Evolutionary conservation across 2,329 filamentous ascomycete genomes (phyloP).

Genomic region (Botrytis medusae): DNA sequence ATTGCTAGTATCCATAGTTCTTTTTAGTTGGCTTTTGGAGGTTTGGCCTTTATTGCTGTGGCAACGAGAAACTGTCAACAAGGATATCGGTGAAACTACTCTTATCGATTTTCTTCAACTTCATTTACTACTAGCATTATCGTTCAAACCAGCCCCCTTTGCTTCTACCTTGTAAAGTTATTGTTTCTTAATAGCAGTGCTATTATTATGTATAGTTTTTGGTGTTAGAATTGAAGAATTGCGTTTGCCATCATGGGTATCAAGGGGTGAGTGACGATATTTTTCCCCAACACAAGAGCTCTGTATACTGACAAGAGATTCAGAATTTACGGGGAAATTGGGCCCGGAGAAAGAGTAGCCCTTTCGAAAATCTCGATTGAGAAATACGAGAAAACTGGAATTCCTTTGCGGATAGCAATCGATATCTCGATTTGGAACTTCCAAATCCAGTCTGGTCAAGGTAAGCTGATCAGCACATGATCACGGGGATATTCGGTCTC

Average conservation of each 20-base stretch:
- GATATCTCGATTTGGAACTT: conserved; percentile 98
- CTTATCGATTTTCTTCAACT: not conserved
- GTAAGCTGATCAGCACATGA: conserved; percentile 40
- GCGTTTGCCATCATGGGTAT: conserved; percentile 55
- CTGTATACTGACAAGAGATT: not conserved
- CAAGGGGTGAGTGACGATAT: conserved; percentile 51
- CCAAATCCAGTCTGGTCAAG: conserved; percentile 81
- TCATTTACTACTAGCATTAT: not conserved
- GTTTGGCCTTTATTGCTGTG: conserved; percentile 10
- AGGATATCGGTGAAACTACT: conserved; percentile 2
- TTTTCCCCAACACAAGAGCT: not conserved
- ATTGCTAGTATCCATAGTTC: conserved; percentile 12
- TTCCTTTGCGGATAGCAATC: conserved; percentile 82
- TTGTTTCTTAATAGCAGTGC: conserved; percentile 12
- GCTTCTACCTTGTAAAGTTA: not conserved
- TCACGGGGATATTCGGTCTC: conserved; percentile 5
- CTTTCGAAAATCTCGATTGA: conserved; percentile 80
- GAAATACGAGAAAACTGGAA: conserved; percentile 66
- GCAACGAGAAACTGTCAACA: conserved; percentile 13
- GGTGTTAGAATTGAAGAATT: not conserved
- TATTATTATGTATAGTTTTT: conserved; percentile 19
- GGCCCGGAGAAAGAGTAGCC: conserved; percentile 73
- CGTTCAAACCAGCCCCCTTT: not conserved
- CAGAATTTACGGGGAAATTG: conserved; percentile 90
- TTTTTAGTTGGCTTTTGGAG: not conserved